Percentiles rank a stretch among this genome's conserved stretches.
phyloP scores from a whole-genome alignment of 2,329 filamentous ascomycete genomes.

The Sclerotinia trifoliorum region DNA sequence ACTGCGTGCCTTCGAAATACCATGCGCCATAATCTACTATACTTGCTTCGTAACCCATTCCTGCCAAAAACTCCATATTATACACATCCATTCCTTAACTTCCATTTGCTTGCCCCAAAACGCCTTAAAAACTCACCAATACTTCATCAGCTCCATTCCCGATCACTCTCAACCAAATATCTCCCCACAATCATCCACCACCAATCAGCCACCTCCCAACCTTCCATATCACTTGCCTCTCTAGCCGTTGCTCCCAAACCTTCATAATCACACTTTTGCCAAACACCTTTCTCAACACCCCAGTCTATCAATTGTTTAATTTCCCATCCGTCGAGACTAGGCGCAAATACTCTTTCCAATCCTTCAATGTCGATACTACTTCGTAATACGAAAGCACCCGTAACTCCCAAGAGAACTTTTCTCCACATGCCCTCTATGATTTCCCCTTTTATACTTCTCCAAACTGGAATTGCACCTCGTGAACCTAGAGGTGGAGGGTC shows the following conservation, averaged over 20 bases:
- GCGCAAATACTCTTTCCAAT: conserved; percentile 55
- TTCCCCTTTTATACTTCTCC: conserved; percentile 67
- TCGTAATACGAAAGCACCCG: conserved; percentile 61
- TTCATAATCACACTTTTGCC: conserved; percentile 22
- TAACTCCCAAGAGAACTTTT: conserved; percentile 59
- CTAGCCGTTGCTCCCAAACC: conserved; percentile 4
- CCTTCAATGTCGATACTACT: conserved; percentile 55
- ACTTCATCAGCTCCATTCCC: neutral
- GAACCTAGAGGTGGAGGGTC: conserved; percentile 44
- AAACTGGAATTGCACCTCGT: conserved; percentile 60
- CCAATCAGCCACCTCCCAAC: conserved; percentile 55
- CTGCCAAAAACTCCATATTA: neutral
- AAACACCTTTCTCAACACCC: conserved; percentile 50
- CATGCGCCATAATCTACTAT: neutral
- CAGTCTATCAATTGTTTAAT: conserved; percentile 58
- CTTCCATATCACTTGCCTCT: conserved; percentile 40
- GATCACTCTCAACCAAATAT: conserved; percentile 20
- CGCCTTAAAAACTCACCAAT: neutral
- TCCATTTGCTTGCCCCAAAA: neutral
- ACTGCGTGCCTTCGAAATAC: neutral
- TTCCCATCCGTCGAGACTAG: conserved; percentile 63
- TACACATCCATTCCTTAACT: neutral
- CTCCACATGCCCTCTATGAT: conserved; percentile 62
- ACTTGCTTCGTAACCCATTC: neutral
- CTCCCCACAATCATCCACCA: conserved; percentile 62